Evolutionary conservation across 2,329 filamentous ascomycete species (phyloP), one percentile per base, ranked within the genome.

Genomic region (Clathrospora elynae): DNA sequence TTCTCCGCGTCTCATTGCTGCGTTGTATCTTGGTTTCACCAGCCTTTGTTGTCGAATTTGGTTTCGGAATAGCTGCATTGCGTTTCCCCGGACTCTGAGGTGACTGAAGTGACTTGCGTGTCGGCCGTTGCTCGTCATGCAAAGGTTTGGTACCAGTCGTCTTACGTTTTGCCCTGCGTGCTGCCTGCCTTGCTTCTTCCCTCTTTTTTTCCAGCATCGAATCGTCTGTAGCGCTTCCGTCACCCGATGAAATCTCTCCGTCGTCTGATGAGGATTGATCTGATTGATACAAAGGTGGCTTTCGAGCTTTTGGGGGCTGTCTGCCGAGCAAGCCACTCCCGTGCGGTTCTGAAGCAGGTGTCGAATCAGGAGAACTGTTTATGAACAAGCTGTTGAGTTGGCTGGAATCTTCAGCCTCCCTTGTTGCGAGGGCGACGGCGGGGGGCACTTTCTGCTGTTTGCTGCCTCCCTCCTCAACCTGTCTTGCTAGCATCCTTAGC

Each of bases 201-300:
- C 2, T 32, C 16, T 49, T 18, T 14, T 55, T 46, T 6, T 25
- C 39, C 20, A 54, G 23, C 5, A 43, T 23, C 3, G 42, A 43
- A 32, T 53, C 49, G 10, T 41, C 40, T n/a, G 40, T 35, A 5
- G 19, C 10, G 1, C 47, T 38, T 24, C 18, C 36, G 24, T 46
- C 38, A 2, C 53, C 52, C 19, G 49, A 51, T 19, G 58, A 60
- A n/a, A 20, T 11, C 1, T 49, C 40, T 24, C 18, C 36, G 24
- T 46, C 38, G 2, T 54, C 52, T 22, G 49, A 51, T 19, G 58
- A 60, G 9, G 33, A 19, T 12, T n/a, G n/a, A 16, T 41, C 35
- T 6, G 59, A 57, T 16, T 57, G 58, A 14, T 45, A 32, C 2
- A 62, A 14, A 13, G 55, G 55, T 17, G 34, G 38, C 25, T 40